Conservation (phyloP, 352 stramenopile genomes). For the Phytophthora rubi region DNA sequence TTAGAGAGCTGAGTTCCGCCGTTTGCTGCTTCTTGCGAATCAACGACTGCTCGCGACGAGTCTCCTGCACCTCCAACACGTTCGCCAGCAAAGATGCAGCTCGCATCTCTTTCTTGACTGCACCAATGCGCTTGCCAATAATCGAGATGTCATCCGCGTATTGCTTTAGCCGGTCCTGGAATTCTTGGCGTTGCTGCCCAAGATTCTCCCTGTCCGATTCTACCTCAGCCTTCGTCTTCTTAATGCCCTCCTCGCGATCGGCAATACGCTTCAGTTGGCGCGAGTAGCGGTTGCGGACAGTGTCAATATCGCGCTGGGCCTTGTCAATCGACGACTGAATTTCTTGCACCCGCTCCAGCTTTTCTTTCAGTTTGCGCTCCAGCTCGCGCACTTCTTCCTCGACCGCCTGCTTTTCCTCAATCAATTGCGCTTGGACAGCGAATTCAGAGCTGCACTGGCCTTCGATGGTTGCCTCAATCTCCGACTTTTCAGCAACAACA, state of each 20-base stretch:
- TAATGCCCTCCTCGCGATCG: conserved; percentile 74
- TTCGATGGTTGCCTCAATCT: conserved; percentile 83
- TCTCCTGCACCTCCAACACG: conserved; percentile 79
- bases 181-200: conserved; percentile 58
- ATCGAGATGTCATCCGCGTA: conserved; percentile 56
- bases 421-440: conserved; percentile 51
- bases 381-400: conserved; percentile 80
- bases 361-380: conserved; percentile 69
- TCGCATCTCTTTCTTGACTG: conserved; percentile 75
- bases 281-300: conserved; percentile 74
- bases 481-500: conserved; percentile 67
- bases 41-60: conserved; percentile 63
- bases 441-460: conserved; percentile 78
- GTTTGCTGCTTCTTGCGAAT: conserved; percentile 82
- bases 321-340: conserved; percentile 76
- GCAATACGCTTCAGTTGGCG: conserved; percentile 82
- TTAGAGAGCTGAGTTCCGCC: conserved; percentile 69
- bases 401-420: conserved; percentile 63
- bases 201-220: conserved; percentile 72
- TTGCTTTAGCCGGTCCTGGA: conserved; percentile 57
- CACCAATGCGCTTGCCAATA: conserved; percentile 67
- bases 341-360: conserved; percentile 57
- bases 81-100: conserved; percentile 64
- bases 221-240: conserved; percentile 78
- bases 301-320: conserved; percentile 79